Conservation (phyloP, 2,329 filamentous ascomycete genomes). For the Penicillium frequentans region DNA sequence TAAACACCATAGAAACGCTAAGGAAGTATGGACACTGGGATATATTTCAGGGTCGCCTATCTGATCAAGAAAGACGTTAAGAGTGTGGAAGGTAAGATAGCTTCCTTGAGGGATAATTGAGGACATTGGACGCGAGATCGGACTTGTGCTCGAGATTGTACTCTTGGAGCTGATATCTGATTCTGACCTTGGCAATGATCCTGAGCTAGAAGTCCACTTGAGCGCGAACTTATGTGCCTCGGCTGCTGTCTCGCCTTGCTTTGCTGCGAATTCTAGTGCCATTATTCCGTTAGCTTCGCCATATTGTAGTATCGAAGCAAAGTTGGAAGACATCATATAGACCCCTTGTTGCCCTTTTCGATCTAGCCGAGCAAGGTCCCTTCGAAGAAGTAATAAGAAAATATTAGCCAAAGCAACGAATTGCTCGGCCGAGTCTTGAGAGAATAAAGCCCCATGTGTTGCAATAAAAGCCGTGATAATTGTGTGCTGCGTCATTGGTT, state of each 20-base stretch:
- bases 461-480: slow-evolving; percentile 54
- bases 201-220: slow-evolving; percentile 14
- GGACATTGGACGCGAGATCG: slow-evolving; percentile 3
- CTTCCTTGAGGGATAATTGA: slow-evolving; percentile 39
- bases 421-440: slow-evolving; percentile 30
- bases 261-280: slow-evolving; percentile 26
- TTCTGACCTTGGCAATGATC: not conserved
- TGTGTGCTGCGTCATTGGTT: slow-evolving; percentile 31
- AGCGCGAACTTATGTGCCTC: slow-evolving; percentile 17
- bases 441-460: slow-evolving; percentile 54
- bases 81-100: slow-evolving; percentile 43
- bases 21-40: slow-evolving; percentile 55
- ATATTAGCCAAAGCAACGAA: slow-evolving; percentile 41
- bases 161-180: not conserved
- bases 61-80: slow-evolving; percentile 48
- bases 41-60: slow-evolving; percentile 53
- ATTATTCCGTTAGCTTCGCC: slow-evolving; percentile 43
- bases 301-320: slow-evolving; percentile 57
- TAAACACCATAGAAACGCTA: slow-evolving; percentile 54
- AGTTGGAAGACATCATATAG: slow-evolving; percentile 55
- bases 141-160: not conserved
- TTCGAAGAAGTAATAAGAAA: slow-evolving; percentile 49
- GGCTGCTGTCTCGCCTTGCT: slow-evolving; percentile 8
- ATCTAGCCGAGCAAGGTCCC: slow-evolving; percentile 50
- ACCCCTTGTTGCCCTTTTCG: slow-evolving; percentile 55